A percentile compares a stretch with the other conserved stretches of the same genome.
Conservation (phyloP, 352 stramenopile species). For the Phytophthora megakarya region DNA sequence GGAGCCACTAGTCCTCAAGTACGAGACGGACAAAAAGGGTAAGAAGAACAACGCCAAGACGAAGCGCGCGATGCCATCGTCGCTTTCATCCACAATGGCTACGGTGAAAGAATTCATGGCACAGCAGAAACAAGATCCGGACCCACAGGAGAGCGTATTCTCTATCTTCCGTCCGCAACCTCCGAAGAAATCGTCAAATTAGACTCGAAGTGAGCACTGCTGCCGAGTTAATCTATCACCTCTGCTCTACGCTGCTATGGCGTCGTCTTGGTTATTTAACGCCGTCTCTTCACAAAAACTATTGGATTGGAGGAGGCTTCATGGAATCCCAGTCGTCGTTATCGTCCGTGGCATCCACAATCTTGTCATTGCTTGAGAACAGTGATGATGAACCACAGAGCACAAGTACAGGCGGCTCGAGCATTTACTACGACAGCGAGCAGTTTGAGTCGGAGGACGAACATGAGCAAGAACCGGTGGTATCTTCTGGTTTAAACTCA, state of each 20-base stretch:
- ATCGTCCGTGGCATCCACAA: conserved; percentile 10
- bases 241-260: too few relatives aligned
- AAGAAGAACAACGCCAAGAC: conserved; percentile 22
- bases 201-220: background rate
- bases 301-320: background rate
- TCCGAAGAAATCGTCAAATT: conserved; percentile 24
- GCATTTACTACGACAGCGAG: conserved; percentile 16
- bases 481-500: background rate
- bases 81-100: conserved; percentile 35
- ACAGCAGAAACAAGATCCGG: conserved; percentile 30
- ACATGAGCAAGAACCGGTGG: background rate
- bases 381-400: conserved; percentile 11
- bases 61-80: conserved; percentile 14
- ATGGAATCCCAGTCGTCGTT: conserved; percentile 13
- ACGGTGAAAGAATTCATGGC: conserved; percentile 39
- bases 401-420: background rate
- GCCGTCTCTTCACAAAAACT: conserved; percentile 2
- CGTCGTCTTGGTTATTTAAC: background rate
- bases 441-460: conserved; percentile 25
- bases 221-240: background rate
- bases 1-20: conserved; percentile 36
- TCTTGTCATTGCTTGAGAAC: conserved; percentile 14
- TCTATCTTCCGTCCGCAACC: conserved; percentile 33
- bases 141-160: conserved; percentile 26
- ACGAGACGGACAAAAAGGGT: conserved; percentile 28